These are phyloP conservation scores for Saitozyma sp. DNA, from an alignment of 768 basidiomycete genomes.

Conservation along the genomic window DNA sequence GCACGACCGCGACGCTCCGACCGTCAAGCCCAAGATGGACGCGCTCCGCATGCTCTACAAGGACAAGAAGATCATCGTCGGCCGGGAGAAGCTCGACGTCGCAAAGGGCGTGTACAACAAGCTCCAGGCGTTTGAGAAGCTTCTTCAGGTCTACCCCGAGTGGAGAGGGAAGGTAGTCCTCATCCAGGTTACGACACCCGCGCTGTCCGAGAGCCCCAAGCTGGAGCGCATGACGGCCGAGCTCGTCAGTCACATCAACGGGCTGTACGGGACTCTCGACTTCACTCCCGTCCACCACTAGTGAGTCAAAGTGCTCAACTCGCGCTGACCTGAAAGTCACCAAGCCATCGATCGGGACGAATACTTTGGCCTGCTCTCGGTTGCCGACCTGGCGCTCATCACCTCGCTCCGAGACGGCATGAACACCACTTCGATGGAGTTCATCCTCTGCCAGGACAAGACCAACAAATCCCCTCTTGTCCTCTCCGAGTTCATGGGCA, in stretches of 20 bases:
- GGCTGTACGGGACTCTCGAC: conserved; percentile 88
- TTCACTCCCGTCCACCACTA: conserved; percentile 98
- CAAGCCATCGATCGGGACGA: conserved; percentile 97
- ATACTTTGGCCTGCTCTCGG: conserved; percentile 90
- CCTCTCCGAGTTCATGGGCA: conserved; percentile 97
- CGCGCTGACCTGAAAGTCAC: conserved; percentile 62
- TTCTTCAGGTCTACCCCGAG: conserved; percentile 87
- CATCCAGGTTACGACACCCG: conserved; percentile 87
- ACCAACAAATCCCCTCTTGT: conserved; percentile 80
- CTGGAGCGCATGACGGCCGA: conserved; percentile 91
- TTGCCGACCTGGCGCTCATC: conserved; percentile 91
- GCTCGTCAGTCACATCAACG: conserved; percentile 91
- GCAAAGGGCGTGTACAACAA: conserved; percentile 98
- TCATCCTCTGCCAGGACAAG: conserved; percentile 86
- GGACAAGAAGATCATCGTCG: conserved; percentile 97
- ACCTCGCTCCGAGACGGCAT: conserved; percentile 95
- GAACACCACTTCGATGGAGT: conserved; percentile 99
- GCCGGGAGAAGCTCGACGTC: conserved; percentile 95
- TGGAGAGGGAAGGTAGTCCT: conserved; percentile 79
- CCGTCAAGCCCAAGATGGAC: conserved; percentile 85
- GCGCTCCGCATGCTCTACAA: conserved; percentile 80
- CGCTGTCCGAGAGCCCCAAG: conserved; percentile 86
- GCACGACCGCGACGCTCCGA: conserved; percentile 72
- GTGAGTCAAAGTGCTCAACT: conserved; percentile 58
- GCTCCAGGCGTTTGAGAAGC: conserved; percentile 90